Evolutionary conservation across 257 asterid genomes (phyloP).

Genomic region (Voacanga thouarsii): DNA sequence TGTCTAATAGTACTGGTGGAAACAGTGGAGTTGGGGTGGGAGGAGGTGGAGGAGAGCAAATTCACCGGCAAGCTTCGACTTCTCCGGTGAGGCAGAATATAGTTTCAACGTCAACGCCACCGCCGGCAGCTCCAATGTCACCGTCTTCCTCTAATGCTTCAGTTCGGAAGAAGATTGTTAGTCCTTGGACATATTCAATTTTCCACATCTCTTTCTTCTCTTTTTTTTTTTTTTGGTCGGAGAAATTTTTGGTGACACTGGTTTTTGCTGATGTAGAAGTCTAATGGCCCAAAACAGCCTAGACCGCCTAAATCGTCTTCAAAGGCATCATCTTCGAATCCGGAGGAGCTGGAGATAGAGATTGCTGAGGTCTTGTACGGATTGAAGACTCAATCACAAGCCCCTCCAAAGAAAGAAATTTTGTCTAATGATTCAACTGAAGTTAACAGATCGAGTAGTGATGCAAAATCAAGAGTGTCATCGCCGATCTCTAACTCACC

Average conservation of each 20-base stretch:
- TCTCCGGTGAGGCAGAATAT: conserved; percentile 64
- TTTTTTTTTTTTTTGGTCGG: not conserved
- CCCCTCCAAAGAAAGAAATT: conserved; percentile 60
- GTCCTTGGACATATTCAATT: conserved; percentile 24
- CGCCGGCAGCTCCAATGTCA: conserved; percentile 61
- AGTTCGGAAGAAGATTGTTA: conserved; percentile 67
- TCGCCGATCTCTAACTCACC: conserved; percentile 68
- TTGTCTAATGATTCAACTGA: conserved; percentile 51
- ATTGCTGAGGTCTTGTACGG: conserved; percentile 91
- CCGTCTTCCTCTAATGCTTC: conserved; percentile 81
- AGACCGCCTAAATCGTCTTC: conserved; percentile 72
- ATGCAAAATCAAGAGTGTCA: conserved; percentile 50
- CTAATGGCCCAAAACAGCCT: conserved; percentile 54
- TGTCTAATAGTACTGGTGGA: conserved; percentile 49
- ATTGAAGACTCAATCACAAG: conserved; percentile 75
- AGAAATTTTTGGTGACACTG: not conserved
- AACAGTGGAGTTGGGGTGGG: conserved; percentile 41
- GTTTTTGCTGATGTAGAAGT: conserved; percentile 46
- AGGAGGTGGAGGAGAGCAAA: conserved; percentile 48
- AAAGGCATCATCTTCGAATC: conserved; percentile 63
- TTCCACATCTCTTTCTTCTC: not conserved
- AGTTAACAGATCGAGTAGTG: conserved; percentile 53
- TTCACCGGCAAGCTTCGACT: conserved; percentile 41
- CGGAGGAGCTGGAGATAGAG: conserved; percentile 91
- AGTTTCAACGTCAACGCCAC: conserved; percentile 34